These are phyloP conservation scores for Calonectria honghensis DNA, from an alignment of 2,329 filamentous ascomycete genomes.

Conservation along the genomic window DNA sequence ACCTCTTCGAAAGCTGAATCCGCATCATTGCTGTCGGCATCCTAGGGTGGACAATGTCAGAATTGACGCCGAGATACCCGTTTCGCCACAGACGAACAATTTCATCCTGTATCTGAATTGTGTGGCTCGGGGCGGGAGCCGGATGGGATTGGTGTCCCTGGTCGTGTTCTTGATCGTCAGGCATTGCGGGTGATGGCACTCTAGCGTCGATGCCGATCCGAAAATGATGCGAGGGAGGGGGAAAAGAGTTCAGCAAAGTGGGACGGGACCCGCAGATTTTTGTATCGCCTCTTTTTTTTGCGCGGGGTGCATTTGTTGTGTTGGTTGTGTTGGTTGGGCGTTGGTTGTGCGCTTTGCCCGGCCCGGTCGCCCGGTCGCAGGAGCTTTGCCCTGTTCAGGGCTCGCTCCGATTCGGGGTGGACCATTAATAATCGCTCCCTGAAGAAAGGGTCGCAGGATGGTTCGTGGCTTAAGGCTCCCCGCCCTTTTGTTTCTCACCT, in stretches of 20 bases:
- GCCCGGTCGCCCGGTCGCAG: not conserved
- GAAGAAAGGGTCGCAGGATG: not conserved
- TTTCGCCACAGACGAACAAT: not conserved
- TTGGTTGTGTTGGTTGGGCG: not conserved
- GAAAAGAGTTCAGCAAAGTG: slow-evolving; percentile 9
- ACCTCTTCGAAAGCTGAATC: slow-evolving; percentile 19
- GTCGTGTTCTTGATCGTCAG: not conserved
- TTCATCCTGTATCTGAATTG: slow-evolving; percentile 11
- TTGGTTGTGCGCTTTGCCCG: not conserved
- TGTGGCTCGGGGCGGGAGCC: not conserved
- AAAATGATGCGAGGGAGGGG: slow-evolving; percentile 5
- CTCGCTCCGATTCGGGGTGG: slow-evolving; percentile 5
- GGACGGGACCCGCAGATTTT: slow-evolving; percentile 14
- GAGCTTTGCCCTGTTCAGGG: slow-evolving; percentile 12
- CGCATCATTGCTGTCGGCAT: not conserved
- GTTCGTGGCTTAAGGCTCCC: not conserved
- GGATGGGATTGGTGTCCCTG: not conserved
- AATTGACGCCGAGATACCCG: no score
- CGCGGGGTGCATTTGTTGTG: slow-evolving; percentile 11
- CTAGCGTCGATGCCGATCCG: not conserved
- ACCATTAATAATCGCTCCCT: slow-evolving; percentile 8
- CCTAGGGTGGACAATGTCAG: not conserved
- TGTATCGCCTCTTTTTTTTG: not conserved
- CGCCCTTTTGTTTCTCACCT: slow-evolving; percentile 7
- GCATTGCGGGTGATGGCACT: not conserved